Base-by-base conservation (phyloP, 306 rosid species). In the Cotoneaster glaucophyllus region DNA sequence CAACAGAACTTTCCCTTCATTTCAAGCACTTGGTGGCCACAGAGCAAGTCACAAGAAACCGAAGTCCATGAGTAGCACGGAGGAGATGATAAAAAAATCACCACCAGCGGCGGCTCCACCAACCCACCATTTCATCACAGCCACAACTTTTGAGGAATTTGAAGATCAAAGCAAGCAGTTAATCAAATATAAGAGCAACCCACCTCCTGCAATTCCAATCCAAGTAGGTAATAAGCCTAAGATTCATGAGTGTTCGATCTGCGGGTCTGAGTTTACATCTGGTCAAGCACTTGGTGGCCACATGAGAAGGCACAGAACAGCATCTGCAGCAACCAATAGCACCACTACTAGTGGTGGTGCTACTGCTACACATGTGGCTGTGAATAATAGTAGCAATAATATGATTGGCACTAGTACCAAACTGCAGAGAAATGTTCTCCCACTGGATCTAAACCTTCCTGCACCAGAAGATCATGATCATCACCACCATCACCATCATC, bases 1-100 rank as follows among this genome's bases (percentile, higher is more conserved):
- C 74, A 92, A 87, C 84, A 82, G 97, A 75, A 85, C 82, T 17
- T 95, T 95, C 76, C 87, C 90, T 69, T 95, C 97, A n/a, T 95
- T 95, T 74, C 99, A 95, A 82, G 99, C 99, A n/a, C 85, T 95
- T 10, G 99, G 99, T 11, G 99, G 99, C 4, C 99, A 95, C 82
- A 86, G 99, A 18, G 99, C 97, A 2, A 89, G 99, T 81, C 99
- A 95, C 84, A 95, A 89, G 64, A 95, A 81, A 80, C 92, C 89
- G 0, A 90, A 83, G 67, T 18, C 69, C 32, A 2, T 79, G 2
- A 74, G 14, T 1, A 44, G 24, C 3, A 78, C 24, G 3, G 77
- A 62, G 45, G 79, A 76, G 11, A 82, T 83, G 13, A 87, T 77
- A 39, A 87, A 84, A 29, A 63, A 81, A 21, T 15, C 74, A 1